phyloP scores from a whole-genome alignment of 2,329 filamentous ascomycete species.

The Nemania bipapillata region DNA sequence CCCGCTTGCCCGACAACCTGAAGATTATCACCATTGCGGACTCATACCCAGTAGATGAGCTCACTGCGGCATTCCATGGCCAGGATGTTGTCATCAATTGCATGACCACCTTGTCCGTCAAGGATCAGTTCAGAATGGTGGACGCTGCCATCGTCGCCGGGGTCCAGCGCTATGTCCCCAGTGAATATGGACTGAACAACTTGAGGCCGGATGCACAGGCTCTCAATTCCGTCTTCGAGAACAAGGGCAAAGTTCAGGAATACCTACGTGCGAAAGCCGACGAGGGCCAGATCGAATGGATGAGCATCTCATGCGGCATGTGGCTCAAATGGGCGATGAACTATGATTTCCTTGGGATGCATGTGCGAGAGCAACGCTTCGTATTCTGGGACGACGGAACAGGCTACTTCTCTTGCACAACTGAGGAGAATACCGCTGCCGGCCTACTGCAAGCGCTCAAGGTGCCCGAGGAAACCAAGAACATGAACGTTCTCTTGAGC shows the following conservation, averaged over 20 bases:
- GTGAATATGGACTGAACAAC: slow-evolving; percentile 61
- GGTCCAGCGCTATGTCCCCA: slow-evolving; percentile 66
- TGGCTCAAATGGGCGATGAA: slow-evolving; percentile 49
- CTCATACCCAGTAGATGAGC: slow-evolving; percentile 44
- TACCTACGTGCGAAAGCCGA: slow-evolving; percentile 45
- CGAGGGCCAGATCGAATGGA: slow-evolving; percentile 49
- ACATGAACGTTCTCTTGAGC: slow-evolving; percentile 50
- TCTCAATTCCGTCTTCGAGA: slow-evolving; percentile 44
- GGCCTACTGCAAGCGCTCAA: slow-evolving; percentile 48
- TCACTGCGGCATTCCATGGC: slow-evolving; percentile 43
- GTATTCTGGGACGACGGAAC: slow-evolving; percentile 52
- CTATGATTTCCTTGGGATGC: slow-evolving; percentile 47
- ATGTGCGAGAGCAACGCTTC: slow-evolving; percentile 40
- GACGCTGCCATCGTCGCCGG: slow-evolving; percentile 66
- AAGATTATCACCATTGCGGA: slow-evolving; percentile 46
- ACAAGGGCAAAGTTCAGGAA: slow-evolving; percentile 48
- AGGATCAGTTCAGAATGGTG: slow-evolving; percentile 62
- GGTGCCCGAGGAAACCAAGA: slow-evolving; percentile 50
- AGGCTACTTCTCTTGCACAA: slow-evolving; percentile 50
- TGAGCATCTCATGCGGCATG: slow-evolving; percentile 46
- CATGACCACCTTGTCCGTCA: slow-evolving; percentile 51
- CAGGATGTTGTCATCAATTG: slow-evolving; percentile 56
- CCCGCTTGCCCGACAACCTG: slow-evolving; percentile 37
- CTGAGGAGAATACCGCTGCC: slow-evolving; percentile 52
- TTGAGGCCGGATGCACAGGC: slow-evolving; percentile 44